A percentile compares a stretch with the other conserved stretches of the same genome.
Conservation (phyloP, 148 eudicot species). For the Chenopodium formosanum region DNA sequence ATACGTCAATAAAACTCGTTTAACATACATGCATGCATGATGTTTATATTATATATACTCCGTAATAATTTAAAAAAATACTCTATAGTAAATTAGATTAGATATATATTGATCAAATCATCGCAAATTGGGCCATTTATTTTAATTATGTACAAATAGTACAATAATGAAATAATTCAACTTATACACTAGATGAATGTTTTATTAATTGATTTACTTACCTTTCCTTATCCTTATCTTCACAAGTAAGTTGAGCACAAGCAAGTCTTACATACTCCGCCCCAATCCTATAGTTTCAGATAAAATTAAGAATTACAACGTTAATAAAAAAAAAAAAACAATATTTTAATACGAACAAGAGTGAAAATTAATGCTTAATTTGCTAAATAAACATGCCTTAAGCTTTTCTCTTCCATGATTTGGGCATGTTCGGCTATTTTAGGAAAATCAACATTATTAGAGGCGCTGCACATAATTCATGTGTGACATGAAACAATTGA, state of each 20-base stretch:
- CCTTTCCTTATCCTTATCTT: slow-evolving; percentile 1
- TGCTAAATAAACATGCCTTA: slow-evolving; percentile 11
- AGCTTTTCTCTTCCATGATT: slow-evolving; percentile 31
- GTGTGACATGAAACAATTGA: background rate
- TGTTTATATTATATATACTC: no score
- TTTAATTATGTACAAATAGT: no score
- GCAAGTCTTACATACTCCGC: slow-evolving; percentile 30
- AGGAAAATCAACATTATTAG: slow-evolving; percentile 21
- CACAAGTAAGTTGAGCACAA: slow-evolving; percentile 22
- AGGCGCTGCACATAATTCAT: slow-evolving; percentile 2
- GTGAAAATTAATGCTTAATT: background rate
- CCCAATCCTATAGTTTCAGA: slow-evolving; percentile 24
- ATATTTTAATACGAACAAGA: background rate
- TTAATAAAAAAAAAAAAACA: background rate
- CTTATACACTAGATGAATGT: no score
- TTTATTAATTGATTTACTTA: background rate
- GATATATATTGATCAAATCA: no score
- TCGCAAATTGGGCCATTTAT: no score
- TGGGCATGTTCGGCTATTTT: slow-evolving; percentile 11
- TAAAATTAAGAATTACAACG: background rate
- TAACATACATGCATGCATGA: no score
- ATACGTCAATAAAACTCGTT: no score
- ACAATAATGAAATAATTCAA: no score
- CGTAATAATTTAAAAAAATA: no score
- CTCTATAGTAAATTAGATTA: no score